A percentile compares a stretch with the other conserved stretches of the same genome.
phyloP scores from a whole-genome alignment of 1,284 basidiomycete species.

The Wallemia hederae region DNA sequence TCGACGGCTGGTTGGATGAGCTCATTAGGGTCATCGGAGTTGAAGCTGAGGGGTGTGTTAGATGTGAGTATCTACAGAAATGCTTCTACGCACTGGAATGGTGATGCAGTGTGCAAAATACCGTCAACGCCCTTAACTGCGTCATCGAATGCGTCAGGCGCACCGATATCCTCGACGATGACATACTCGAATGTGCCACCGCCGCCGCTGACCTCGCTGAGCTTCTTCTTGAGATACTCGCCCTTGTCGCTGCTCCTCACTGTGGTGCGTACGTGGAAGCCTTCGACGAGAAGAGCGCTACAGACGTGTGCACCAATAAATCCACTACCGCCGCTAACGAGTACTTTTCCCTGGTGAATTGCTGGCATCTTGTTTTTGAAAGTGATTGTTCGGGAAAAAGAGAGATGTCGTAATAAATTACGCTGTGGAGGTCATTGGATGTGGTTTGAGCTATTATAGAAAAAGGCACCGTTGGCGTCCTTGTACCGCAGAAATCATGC shows the following conservation, averaged over 20 bases:
- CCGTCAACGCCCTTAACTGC: conserved; percentile 34
- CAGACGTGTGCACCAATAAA: neutral
- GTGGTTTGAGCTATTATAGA: too few relatives aligned
- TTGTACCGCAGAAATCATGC: too few relatives aligned
- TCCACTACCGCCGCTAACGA: neutral
- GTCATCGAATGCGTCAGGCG: conserved; percentile 38
- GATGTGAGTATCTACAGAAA: neutral
- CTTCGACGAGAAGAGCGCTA: neutral
- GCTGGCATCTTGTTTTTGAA: neutral
- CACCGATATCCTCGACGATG: conserved; percentile 26
- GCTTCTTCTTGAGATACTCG: conserved; percentile 22
- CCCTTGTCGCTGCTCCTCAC: conserved; percentile 26
- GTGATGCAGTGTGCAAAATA: conserved; percentile 29
- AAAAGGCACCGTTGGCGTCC: too few relatives aligned
- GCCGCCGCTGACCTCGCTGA: conserved; percentile 15
- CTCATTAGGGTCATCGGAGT: conserved; percentile 17
- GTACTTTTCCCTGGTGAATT: neutral
- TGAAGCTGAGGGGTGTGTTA: conserved; percentile 3
- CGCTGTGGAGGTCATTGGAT: neutral
- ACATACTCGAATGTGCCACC: conserved; percentile 24
- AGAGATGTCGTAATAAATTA: neutral
- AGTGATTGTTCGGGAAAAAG: neutral
- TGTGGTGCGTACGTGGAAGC: conserved; percentile 24
- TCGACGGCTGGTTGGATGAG: conserved; percentile 31
- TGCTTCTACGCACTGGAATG: conserved; percentile 13